Evolutionary conservation across 345 rosid species (phyloP).

Genomic region (Firmiana major): DNA sequence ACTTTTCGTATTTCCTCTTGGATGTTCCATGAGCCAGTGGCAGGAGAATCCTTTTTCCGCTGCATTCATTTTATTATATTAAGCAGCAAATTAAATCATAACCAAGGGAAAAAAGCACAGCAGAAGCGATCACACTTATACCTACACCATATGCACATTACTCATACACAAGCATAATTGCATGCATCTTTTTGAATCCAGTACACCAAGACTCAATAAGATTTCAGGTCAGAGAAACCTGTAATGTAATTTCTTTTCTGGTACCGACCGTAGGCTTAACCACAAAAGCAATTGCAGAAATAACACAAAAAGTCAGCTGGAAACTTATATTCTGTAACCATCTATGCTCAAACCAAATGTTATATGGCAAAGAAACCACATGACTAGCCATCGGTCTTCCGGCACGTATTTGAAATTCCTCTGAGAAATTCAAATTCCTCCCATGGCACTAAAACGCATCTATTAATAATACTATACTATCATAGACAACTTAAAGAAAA

Average conservation of each 20-base stretch:
- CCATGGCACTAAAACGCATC: neutral
- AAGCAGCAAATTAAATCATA: slow-evolving; percentile 7
- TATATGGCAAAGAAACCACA: slow-evolving; percentile 20
- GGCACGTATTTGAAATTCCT: neutral
- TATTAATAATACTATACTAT: neutral
- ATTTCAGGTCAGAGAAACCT: neutral
- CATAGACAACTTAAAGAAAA: neutral
- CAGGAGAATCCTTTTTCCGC: slow-evolving; percentile 48
- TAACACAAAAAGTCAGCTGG: too few species aligned
- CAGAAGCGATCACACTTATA: neutral
- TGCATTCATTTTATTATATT: slow-evolving; percentile 34
- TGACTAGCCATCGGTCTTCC: neutral
- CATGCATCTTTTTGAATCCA: neutral
- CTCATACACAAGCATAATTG: neutral
- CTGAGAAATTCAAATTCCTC: neutral
- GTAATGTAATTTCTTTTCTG: neutral
- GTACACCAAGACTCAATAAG: neutral
- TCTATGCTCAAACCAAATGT: neutral
- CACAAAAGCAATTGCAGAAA: too few species aligned
- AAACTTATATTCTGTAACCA: too few species aligned
- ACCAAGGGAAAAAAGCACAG: neutral
- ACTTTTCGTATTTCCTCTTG: slow-evolving; percentile 83
- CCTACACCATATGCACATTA: neutral
- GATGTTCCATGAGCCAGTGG: slow-evolving; percentile 72
- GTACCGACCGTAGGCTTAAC: too few species aligned